Percentiles rank a stretch among this genome's conserved stretches.
Conservation (phyloP, 305 asterid genomes). For the Euphrasia arctica region DNA sequence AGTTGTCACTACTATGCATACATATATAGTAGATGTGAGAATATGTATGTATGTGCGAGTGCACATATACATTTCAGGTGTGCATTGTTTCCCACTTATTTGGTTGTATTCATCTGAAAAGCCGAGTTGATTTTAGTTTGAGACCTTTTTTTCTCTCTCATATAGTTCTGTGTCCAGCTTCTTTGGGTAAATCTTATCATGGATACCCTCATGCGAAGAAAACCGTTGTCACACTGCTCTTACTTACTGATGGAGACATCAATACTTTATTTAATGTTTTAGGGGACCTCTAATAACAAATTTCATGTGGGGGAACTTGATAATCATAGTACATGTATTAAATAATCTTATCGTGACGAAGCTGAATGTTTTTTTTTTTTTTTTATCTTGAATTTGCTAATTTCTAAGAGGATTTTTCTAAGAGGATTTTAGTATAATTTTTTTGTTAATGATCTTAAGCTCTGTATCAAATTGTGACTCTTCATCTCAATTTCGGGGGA, state of each 20-base stretch:
- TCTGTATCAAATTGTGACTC: conserved; percentile 78
- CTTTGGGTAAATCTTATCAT: conserved; percentile 99
- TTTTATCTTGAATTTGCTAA: conserved; percentile 14
- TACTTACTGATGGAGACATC: conserved; percentile 23
- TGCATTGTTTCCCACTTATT: conserved; percentile 22
- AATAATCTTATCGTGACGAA: not conserved
- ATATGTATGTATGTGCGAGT: not conserved
- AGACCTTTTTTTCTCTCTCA: conserved; percentile 18
- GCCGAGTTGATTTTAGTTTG: not conserved
- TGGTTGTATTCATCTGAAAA: conserved; percentile 11
- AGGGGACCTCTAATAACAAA: conserved; percentile 98
- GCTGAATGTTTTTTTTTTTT: conserved; percentile 17
- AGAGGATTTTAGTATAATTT: too few species aligned
- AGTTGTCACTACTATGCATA: not conserved
- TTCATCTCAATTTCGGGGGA: conserved; percentile 78
- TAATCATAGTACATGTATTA: conserved; percentile 83
- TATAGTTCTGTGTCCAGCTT: conserved; percentile 47
- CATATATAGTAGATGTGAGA: not conserved
- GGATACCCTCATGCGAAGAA: conserved; percentile 92
- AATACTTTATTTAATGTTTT: conserved; percentile 24
- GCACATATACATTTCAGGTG: conserved; percentile 93
- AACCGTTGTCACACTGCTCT: conserved; percentile 34
- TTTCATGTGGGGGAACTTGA: conserved; percentile 95
- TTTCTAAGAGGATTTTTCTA: conserved; percentile 1
- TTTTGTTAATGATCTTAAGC: conserved; percentile 51